Evolutionary conservation across 2,329 filamentous ascomycete species (phyloP).

Genomic region (Xylariales sp.): DNA sequence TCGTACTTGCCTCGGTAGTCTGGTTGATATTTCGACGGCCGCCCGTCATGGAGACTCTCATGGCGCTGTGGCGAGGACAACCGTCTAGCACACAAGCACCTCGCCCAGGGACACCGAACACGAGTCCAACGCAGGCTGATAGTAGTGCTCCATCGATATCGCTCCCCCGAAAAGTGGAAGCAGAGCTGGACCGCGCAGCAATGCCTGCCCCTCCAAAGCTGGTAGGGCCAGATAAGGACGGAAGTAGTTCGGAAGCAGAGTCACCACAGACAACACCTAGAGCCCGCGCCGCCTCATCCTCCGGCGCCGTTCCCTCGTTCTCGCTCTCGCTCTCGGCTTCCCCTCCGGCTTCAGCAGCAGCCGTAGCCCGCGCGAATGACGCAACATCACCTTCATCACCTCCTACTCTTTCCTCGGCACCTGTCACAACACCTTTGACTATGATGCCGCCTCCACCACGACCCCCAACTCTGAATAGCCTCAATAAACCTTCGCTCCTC

Average conservation of each 20-base stretch:
- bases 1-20: constrained; percentile 57
- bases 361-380: constrained; percentile 16
- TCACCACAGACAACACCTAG: constrained; percentile 48
- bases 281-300: constrained; percentile 29
- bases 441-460: constrained; percentile 18
- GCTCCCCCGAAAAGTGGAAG: not conserved
- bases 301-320: constrained; percentile 38
- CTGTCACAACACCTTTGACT: constrained; percentile 3
- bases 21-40: constrained; percentile 52
- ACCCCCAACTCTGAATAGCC: constrained; percentile 20
- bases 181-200: constrained; percentile 24
- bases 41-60: constrained; percentile 40
- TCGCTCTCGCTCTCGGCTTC: constrained; percentile 31
- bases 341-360: constrained; percentile 23
- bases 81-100: constrained; percentile 16
- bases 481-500: constrained; percentile 12
- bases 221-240: constrained; percentile 6
- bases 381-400: constrained; percentile 9
- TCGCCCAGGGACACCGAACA: constrained; percentile 8
- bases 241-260: not conserved
- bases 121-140: constrained; percentile 8
- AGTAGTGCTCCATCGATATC: constrained; percentile 13
- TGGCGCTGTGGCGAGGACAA: constrained; percentile 27
- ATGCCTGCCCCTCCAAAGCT: constrained; percentile 30
- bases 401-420: constrained; percentile 13